Conservation (phyloP, 2,329 filamentous ascomycete species). For the Ophiognomonia clavigignenti-juglandacearum region DNA sequence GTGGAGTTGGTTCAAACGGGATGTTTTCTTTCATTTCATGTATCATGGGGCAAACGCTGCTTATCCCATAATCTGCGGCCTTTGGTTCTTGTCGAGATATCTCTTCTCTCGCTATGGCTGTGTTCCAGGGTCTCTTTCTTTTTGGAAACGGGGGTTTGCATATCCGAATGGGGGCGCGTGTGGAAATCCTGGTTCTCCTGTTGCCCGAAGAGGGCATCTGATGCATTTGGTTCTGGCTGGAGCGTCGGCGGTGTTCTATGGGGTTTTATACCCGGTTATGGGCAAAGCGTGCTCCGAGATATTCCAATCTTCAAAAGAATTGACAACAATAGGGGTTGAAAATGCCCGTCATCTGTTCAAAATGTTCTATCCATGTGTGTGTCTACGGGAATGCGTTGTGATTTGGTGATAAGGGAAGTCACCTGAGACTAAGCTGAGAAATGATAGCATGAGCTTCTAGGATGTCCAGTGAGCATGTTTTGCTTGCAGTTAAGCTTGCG, state of each 20-base stretch:
- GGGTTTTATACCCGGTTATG: constrained; percentile 16
- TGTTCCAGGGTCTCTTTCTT: constrained; percentile 13
- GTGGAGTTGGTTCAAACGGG: constrained; percentile 17
- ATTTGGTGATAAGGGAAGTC: no score
- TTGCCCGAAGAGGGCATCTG: constrained; percentile 14
- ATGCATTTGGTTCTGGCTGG: constrained; percentile 18
- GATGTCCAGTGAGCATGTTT: no score
- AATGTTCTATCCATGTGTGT: background rate
- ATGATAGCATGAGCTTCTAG: no score
- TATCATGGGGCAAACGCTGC: constrained; percentile 12
- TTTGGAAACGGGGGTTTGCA: constrained; percentile 13
- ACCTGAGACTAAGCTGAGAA: no score
- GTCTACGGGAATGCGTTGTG: background rate
- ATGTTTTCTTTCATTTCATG: constrained; percentile 14
- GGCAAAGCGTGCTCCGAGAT: constrained; percentile 8
- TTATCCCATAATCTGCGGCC: constrained; percentile 16
- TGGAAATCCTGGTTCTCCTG: constrained; percentile 16
- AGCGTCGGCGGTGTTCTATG: constrained; percentile 17
- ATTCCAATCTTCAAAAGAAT: constrained; percentile 4
- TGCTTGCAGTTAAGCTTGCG: no score
- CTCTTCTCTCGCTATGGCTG: constrained; percentile 7
- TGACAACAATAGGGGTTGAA: background rate
- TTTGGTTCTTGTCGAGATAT: constrained; percentile 14
- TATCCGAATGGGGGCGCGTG: constrained; percentile 9
- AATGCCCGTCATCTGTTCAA: background rate